These are phyloP conservation scores for Hypsizygus ulmarius DNA, from an alignment of 1,284 basidiomycete species.

Conservation along the genomic window DNA sequence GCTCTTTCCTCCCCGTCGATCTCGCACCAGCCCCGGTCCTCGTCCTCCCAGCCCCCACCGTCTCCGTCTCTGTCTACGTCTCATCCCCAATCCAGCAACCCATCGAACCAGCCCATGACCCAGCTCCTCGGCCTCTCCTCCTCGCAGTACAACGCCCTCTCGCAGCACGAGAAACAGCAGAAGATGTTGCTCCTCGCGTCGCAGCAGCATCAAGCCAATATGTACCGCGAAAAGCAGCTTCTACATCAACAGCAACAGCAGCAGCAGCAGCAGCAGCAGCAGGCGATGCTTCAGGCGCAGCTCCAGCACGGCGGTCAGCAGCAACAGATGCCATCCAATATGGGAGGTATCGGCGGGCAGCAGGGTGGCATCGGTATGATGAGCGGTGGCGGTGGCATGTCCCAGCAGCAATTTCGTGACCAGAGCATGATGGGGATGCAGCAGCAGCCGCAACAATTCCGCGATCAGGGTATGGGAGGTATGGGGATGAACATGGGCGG, in stretches of 20 bases:
- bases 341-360: not conserved
- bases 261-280: slow-evolving; percentile 2
- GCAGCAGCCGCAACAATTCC: not conserved
- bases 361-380: not conserved
- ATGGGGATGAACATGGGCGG: slow-evolving; percentile 3
- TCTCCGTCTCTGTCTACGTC: not conserved
- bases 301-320: not conserved
- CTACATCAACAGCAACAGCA: slow-evolving; percentile 11
- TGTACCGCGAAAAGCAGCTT: slow-evolving; percentile 11
- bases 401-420: slow-evolving; percentile 6
- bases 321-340: not conserved
- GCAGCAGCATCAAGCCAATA: slow-evolving; percentile 9
- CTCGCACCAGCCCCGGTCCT: not conserved
- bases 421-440: slow-evolving; percentile 3
- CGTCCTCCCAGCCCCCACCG: not conserved
- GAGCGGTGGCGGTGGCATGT: not conserved
- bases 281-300: slow-evolving; percentile 3
- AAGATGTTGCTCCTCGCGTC: slow-evolving; percentile 10
- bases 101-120: not conserved
- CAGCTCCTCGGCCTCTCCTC: slow-evolving; percentile 11
- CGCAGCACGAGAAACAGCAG: slow-evolving; percentile 13
- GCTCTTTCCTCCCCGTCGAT: slow-evolving; percentile 9
- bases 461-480: not conserved
- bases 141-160: slow-evolving; percentile 15
- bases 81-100: not conserved